Conservation (phyloP, 148 eudicot species). For the Salicornia ramosissima region DNA sequence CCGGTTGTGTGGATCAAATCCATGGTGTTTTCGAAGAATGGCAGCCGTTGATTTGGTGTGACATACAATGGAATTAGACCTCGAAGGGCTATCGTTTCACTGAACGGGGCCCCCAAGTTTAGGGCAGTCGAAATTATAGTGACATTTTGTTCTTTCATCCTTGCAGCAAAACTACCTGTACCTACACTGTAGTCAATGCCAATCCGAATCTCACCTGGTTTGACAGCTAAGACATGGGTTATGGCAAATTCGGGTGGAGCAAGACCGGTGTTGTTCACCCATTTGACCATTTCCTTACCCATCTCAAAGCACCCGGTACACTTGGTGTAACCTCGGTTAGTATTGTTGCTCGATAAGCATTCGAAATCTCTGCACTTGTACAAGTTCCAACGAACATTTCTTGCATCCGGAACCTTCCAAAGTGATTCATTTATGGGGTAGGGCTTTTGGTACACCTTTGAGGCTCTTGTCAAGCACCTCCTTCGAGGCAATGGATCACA, state of each 20-base stretch:
- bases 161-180: conserved; percentile 84
- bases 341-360: conserved; percentile 77
- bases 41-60: conserved; percentile 79
- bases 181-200: conserved; percentile 90
- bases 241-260: conserved; percentile 55
- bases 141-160: conserved; percentile 83
- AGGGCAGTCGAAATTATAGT: conserved; percentile 80
- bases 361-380: conserved; percentile 70
- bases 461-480: conserved; percentile 85
- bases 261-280: conserved; percentile 49
- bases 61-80: conserved; percentile 73
- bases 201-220: conserved; percentile 79
- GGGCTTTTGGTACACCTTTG: conserved; percentile 71
- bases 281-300: conserved; percentile 81
- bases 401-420: conserved; percentile 72
- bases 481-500: conserved; percentile 96
- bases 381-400: conserved; percentile 84
- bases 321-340: conserved; percentile 66
- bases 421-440: conserved; percentile 83
- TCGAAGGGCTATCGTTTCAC: conserved; percentile 81
- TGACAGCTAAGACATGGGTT: conserved; percentile 58
- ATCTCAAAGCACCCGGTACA: conserved; percentile 82
- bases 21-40: conserved; percentile 88
- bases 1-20: conserved; percentile 82
- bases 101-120: conserved; percentile 91